phyloP scores from a whole-genome alignment of 805 yeast species.

The Suhomyces canberraensis region DNA sequence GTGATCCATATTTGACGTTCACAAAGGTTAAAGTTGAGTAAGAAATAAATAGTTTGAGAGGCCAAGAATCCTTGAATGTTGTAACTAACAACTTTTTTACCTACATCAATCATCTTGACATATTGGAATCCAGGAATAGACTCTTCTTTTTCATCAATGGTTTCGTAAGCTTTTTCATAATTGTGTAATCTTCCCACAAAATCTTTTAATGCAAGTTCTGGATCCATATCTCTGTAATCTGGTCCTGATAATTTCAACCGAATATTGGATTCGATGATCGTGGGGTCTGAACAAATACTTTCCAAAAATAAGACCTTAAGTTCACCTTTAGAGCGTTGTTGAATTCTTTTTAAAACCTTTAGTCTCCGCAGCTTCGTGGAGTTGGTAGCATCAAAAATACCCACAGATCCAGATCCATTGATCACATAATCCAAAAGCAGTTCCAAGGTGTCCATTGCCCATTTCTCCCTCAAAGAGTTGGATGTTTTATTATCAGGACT shows the following conservation, averaged over 20 bases:
- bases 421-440: conserved; percentile 77
- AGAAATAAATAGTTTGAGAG: conserved; percentile 87
- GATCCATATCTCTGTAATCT: conserved; percentile 84
- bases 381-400: conserved; percentile 85
- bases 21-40: conserved; percentile 76
- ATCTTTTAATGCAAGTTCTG: conserved; percentile 72
- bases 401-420: conserved; percentile 83
- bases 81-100: conserved; percentile 88
- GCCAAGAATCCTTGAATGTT: conserved; percentile 85
- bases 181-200: conserved; percentile 77
- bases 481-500: conserved; percentile 71
- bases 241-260: conserved; percentile 88
- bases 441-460: conserved; percentile 95
- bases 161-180: conserved; percentile 86
- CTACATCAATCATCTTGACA: conserved; percentile 94
- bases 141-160: conserved; percentile 80
- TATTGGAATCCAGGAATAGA: conserved; percentile 67
- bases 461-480: conserved; percentile 71
- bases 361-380: conserved; percentile 65
- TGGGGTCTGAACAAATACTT: conserved; percentile 78
- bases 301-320: conserved; percentile 82
- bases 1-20: conserved; percentile 94
- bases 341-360: conserved; percentile 55
- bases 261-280: conserved; percentile 78
- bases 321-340: conserved; percentile 52